Conservation (phyloP, 768 basidiomycete genomes). For the Amanita inopinata region DNA sequence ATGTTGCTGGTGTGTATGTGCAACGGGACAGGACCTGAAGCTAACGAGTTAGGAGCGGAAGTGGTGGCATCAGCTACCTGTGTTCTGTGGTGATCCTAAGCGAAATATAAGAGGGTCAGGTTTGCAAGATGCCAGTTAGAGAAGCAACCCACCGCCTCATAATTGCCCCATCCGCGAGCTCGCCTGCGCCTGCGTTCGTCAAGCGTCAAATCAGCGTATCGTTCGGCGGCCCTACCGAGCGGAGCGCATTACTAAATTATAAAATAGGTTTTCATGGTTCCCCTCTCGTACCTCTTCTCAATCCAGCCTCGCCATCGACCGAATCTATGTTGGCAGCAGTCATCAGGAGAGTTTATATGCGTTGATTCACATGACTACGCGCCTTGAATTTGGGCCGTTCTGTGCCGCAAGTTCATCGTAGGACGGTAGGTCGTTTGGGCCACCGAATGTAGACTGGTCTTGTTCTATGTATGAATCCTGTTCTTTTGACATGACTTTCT, state of each 20-base stretch:
- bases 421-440: conserved; percentile 56
- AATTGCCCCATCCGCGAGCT: conserved; percentile 63
- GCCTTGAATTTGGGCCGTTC: conserved; percentile 79
- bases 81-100: neutral
- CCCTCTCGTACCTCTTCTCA: conserved; percentile 60
- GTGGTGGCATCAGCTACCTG: conserved; percentile 11
- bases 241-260: conserved; percentile 2
- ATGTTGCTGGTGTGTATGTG: conserved; percentile 39
- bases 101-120: neutral
- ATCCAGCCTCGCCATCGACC: conserved; percentile 85
- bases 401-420: conserved; percentile 74
- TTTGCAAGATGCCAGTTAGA: neutral
- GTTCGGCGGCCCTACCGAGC: conserved; percentile 63
- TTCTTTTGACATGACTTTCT: conserved; percentile 23
- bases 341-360: conserved; percentile 6
- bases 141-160: conserved; percentile 19
- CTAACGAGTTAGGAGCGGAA: conserved; percentile 9
- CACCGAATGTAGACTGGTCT: conserved; percentile 23
- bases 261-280: neutral
- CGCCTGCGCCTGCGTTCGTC: conserved; percentile 49
- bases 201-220: conserved; percentile 56
- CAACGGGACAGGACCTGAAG: conserved; percentile 17
- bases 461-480: conserved; percentile 30
- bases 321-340: conserved; percentile 37
- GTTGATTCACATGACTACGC: conserved; percentile 9